Evolutionary conservation across 805 yeast species (phyloP), one percentile per base, ranked within the genome.

Genomic region (Zygoascus biomembranicola): DNA sequence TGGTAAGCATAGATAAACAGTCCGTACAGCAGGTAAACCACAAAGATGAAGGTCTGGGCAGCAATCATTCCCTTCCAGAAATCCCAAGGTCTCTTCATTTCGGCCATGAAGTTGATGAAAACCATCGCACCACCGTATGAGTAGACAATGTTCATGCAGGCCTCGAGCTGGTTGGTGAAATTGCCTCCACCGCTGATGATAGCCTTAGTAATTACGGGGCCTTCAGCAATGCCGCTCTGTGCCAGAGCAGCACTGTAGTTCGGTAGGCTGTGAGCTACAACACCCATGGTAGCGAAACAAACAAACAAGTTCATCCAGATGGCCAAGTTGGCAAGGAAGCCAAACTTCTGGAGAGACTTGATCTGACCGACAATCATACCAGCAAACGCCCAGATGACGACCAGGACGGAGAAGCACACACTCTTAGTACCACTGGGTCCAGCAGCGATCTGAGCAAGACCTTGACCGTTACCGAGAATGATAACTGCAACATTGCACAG

Each of bases 91-190:
- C 74, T 67, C 53, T 63, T 67, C 77, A 76, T 72, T 61, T 76
- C 80, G 10, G 79, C 73, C 66, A 77, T 66, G 50, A 76, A 69
- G 59, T 76, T 78, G 16, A 74, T 69, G 64, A 75, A 76, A 49
- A 75, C 72, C 56, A 76, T 69, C n/a, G 79, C 76, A 57, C 80
- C 80, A 42, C 79, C 80, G 67, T 74, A 76, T 2, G 78, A 73
- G 61, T 72, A 76, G 78, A 77, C 76, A 56, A 76, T 69, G 60
- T 75, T 75, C 64, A 74, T 69, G 55, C 73, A 61, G 16, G 75
- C 76, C 18, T 64, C 66, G 46, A 73, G 63, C 55, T 68, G 72
- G 49, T 60, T 59, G 46, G 63, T 57, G 35, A 48, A 37, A 46
- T 59, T 50, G 26, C 50, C 52, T 13, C 47, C 32, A 4, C 49